A percentile compares a stretch with the other conserved stretches of the same genome.
Evolutionary conservation across 768 basidiomycete species (phyloP).

Genomic region (Hypholoma fasciculare): DNA sequence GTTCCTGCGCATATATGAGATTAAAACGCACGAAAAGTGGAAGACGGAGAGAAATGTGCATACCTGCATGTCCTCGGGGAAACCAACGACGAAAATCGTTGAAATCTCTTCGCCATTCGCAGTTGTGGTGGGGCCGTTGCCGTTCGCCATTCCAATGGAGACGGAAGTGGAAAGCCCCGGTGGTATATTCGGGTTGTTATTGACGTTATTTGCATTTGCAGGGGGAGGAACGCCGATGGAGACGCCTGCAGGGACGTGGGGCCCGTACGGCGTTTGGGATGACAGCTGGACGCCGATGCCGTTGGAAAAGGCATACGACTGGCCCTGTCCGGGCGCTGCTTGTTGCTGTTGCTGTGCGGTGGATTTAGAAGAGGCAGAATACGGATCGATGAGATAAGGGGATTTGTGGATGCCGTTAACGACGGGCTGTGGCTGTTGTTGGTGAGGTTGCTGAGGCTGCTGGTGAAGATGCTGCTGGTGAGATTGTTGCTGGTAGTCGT

Average conservation of each 20-base stretch:
- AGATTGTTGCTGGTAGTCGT: conserved; percentile 28
- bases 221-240: conserved; percentile 6
- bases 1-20: conserved; percentile 60
- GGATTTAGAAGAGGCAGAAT: conserved; percentile 23
- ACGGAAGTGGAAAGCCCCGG: conserved; percentile 26
- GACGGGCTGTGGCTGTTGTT: conserved; percentile 14
- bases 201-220: conserved; percentile 12
- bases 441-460: background rate
- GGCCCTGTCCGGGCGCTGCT: conserved; percentile 17
- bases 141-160: conserved; percentile 25
- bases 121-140: conserved; percentile 19
- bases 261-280: conserved; percentile 77
- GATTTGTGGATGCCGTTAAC: conserved; percentile 26
- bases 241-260: conserved; percentile 53
- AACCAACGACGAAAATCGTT: conserved; percentile 97
- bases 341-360: conserved; percentile 31
- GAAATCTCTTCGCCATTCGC: conserved; percentile 82
- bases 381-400: conserved; percentile 30
- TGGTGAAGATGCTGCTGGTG: conserved; percentile 14
- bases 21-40: conserved; percentile 17
- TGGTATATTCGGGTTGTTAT: conserved; percentile 2
- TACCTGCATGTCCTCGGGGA: conserved; percentile 98
- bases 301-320: conserved; percentile 30
- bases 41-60: conserved; percentile 28
- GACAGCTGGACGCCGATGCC: conserved; percentile 49